phyloP scores from a whole-genome alignment of 352 stramenopile species.

The Globisporangium solare region DNA sequence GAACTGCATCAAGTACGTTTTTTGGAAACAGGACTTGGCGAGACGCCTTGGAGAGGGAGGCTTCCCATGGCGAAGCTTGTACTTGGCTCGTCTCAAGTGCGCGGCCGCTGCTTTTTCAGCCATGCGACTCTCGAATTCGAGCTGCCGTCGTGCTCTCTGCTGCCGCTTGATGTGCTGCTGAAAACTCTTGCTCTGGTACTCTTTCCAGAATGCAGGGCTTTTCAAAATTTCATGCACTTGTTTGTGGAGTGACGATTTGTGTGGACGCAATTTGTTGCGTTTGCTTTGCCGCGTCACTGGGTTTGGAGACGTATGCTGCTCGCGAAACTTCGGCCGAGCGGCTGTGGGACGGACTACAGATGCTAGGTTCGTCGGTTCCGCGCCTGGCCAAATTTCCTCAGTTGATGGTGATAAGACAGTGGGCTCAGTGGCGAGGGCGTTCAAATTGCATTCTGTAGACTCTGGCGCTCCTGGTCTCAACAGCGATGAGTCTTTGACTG shows the following conservation, averaged over 20 bases:
- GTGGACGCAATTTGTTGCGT: neutral
- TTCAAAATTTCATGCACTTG: constrained; percentile 13
- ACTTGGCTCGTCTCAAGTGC: constrained; percentile 19
- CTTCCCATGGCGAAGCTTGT: neutral
- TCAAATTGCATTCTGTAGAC: too few relatives aligned
- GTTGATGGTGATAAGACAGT: too few relatives aligned
- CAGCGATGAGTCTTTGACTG: neutral
- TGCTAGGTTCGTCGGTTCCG: too few relatives aligned
- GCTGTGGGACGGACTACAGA: too few relatives aligned
- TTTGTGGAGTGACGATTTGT: constrained; percentile 1
- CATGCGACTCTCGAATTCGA: constrained; percentile 18
- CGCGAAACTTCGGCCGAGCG: too few relatives aligned
- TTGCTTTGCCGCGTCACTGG: neutral
- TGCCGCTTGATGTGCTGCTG: constrained; percentile 54
- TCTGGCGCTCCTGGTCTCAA: too few relatives aligned
- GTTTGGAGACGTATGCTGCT: neutral
- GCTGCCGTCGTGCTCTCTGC: constrained; percentile 26
- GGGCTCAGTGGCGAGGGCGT: too few relatives aligned
- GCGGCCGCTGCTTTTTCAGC: constrained; percentile 21
- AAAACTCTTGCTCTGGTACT: constrained; percentile 53
- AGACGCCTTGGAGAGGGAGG: too few relatives aligned
- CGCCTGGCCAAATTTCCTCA: too few relatives aligned
- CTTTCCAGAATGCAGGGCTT: constrained; percentile 27
- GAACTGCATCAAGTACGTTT: constrained; percentile 30
- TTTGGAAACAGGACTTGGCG: neutral